These are phyloP conservation scores for Trypanosoma brucei DNA, from an alignment of 208 protist genomes.

Conservation along the genomic window DNA sequence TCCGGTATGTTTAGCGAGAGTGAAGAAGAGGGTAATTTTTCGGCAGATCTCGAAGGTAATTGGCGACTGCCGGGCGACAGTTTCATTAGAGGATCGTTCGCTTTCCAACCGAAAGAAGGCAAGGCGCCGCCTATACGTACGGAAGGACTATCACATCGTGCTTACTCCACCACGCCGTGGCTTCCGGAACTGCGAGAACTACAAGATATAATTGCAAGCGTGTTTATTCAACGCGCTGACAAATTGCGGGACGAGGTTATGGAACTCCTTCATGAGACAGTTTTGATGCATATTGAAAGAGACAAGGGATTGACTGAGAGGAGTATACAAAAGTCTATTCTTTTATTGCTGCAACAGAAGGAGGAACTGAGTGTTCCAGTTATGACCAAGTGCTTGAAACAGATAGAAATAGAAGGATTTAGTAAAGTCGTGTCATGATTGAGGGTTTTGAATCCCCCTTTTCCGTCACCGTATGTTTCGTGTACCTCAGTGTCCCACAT, in stretches of 20 bases:
- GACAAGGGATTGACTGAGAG: slow-evolving; percentile 2
- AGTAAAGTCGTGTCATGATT: neutral
- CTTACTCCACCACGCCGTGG: slow-evolving; percentile 37
- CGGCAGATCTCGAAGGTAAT: neutral
- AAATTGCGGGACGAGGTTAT: neutral
- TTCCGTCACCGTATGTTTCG: neutral
- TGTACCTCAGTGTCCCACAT: no score
- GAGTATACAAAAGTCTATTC: slow-evolving; percentile 5
- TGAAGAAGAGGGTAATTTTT: neutral
- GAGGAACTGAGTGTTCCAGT: slow-evolving; percentile 2
- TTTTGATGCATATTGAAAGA: slow-evolving; percentile 2
- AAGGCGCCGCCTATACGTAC: slow-evolving; percentile 31
- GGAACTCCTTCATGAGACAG: neutral
- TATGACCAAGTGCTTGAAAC: neutral
- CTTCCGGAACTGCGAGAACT: slow-evolving; percentile 46
- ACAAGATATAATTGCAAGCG: slow-evolving; percentile 32
- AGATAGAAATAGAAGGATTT: neutral
- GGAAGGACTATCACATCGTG: slow-evolving; percentile 39
- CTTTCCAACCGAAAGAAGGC: neutral
- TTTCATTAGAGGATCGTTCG: neutral
- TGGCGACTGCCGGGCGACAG: neutral
- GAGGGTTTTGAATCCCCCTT: neutral
- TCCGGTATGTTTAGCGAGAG: neutral
- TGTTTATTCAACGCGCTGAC: slow-evolving; percentile 28
- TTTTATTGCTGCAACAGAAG: neutral